Base-by-base conservation (phyloP, 257 asterid genomes). In the Primulina tabacum region DNA sequence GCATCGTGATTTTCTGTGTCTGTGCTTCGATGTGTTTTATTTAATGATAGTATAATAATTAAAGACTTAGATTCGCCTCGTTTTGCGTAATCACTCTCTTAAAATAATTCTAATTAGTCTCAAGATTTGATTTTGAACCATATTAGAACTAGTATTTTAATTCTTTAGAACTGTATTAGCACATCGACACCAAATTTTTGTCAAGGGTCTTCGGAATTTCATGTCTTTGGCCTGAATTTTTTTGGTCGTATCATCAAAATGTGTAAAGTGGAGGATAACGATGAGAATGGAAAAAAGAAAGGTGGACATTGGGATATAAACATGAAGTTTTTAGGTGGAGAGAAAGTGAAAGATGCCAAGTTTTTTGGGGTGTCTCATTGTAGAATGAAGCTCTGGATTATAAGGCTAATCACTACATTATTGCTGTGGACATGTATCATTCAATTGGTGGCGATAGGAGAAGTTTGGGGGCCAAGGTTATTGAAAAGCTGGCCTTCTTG, bases 361-460 rank as follows among this genome's bases (percentile, higher is more conserved):
- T 38, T 38, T 65, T 65, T 40, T 16, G 52, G 34, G 52, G 12
- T 21, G 29, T 24, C 69, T 65, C 58, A 40, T 37, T 9, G 21
- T 65, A 65, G 52, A 40, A 37, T 40, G 69, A 65, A 65, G 59
- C 35, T 65, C 18, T 65, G 69, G 69, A 65, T 65, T 65, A 34
- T 65, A 55, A 40, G 69, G 37, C 21, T 33, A 38, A 65, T 40
- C 69, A 65, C 69, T 65, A 21, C 57, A 11, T 24, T 65, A 40
- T 65, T 65, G 57, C 69, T 65, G 35, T 65, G 69, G 69, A 65
- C 69, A 10, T 65, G 69, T 6, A 65, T 65, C 8, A 40, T 65
- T 40, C 69, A 65, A 40, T 21, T 65, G 69, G 69, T 65, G 59
- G 69, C 57, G 5, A 14, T 64, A 10, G 69, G 69, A n/a, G 69